Base-by-base conservation (phyloP, 2,329 filamentous ascomycete genomes). In the Camillea tinctor region DNA sequence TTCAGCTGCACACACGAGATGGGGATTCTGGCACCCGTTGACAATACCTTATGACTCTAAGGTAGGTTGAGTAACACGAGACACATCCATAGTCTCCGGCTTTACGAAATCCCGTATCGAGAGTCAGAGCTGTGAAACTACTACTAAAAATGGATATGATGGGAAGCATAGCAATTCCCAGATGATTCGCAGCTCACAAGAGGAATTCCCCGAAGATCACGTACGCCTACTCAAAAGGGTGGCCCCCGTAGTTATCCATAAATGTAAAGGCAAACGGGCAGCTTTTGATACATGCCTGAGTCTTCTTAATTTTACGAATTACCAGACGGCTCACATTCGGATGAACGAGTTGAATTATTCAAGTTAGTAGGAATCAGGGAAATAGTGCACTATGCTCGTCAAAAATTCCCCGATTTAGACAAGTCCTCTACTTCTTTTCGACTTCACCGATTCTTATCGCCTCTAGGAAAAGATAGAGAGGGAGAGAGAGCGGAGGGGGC, bases 351-450 rank as follows among this genome's bases (percentile, higher is more conserved):
- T 48, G n/a, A 52, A 49, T 22, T 54, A 58, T 21, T 17, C 20
- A 40, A 40, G 48, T n/a, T 19, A 26, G 19, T 48, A 60, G 26
- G 26, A 30, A 30, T 30, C 26, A 30, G 26, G 26, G 26, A 30
- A 4, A 30, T 30, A 58, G 59, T 57, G 53, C 59, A 61, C 50
- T 30, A 52, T 58, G 30, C 59, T 68, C 63, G 63, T 66, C 54
- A 55, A 68, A 62, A 66, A 60, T 65, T 62, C 63, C 64, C 55
- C 50, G 21, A 64, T 64, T 58, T 20, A 67, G 68, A 60, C 59
- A 68, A 68, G 64, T 54, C 62, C 62, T n/a, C 55, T 59, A 2
- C 44, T 48, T 26, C 40, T 60, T 49, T 63, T 30, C 57, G 55
- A 62, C 52, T 60, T 55, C 50, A 44, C 36, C 44, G 36, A 49